A percentile compares a stretch with the other conserved stretches of the same genome.
These are phyloP conservation scores for Endocalyx cinctus DNA, from an alignment of 2,329 filamentous ascomycete species.

Conservation along the genomic window DNA sequence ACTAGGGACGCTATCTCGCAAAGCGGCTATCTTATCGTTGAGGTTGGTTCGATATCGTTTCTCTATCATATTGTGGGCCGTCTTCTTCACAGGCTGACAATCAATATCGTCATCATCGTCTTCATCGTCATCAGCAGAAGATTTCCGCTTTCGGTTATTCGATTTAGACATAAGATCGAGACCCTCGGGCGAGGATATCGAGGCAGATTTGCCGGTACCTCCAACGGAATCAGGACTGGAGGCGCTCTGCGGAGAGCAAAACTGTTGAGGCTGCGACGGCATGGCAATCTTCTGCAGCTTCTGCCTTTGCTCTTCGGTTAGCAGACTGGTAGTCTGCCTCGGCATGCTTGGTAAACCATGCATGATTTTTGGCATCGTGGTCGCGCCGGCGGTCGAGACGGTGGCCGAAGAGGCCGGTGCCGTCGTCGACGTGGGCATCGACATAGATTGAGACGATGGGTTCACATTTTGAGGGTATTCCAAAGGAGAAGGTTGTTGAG, in stretches of 20 bases:
- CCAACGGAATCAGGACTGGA: slow-evolving; percentile 55
- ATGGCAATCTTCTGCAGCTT: slow-evolving; percentile 60
- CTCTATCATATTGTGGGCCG: slow-evolving; percentile 97
- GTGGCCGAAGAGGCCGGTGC: background rate
- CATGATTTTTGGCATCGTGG: no score
- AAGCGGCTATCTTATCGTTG: slow-evolving; percentile 92
- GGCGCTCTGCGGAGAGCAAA: slow-evolving; percentile 54
- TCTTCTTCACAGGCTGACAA: slow-evolving; percentile 70
- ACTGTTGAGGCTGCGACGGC: slow-evolving; percentile 58
- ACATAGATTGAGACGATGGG: slow-evolving; percentile 17
- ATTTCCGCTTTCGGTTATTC: slow-evolving; percentile 63
- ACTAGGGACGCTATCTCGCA: slow-evolving; percentile 88
- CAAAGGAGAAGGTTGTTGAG: slow-evolving; percentile 21
- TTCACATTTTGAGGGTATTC: slow-evolving; percentile 7
- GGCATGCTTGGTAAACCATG: no score
- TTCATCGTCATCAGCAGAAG: slow-evolving; percentile 55
- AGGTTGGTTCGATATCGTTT: slow-evolving; percentile 94
- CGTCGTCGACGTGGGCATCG: background rate
- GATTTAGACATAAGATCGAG: slow-evolving; percentile 39
- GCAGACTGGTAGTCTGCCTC: slow-evolving; percentile 30
- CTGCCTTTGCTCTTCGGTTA: slow-evolving; percentile 58
- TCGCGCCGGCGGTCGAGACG: slow-evolving; percentile 16
- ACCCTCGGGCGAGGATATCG: slow-evolving; percentile 57
- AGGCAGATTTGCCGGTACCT: slow-evolving; percentile 40
- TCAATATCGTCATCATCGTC: slow-evolving; percentile 58